phyloP scores from a whole-genome alignment of 169 alveolate species.

The Babesia caballi region DNA sequence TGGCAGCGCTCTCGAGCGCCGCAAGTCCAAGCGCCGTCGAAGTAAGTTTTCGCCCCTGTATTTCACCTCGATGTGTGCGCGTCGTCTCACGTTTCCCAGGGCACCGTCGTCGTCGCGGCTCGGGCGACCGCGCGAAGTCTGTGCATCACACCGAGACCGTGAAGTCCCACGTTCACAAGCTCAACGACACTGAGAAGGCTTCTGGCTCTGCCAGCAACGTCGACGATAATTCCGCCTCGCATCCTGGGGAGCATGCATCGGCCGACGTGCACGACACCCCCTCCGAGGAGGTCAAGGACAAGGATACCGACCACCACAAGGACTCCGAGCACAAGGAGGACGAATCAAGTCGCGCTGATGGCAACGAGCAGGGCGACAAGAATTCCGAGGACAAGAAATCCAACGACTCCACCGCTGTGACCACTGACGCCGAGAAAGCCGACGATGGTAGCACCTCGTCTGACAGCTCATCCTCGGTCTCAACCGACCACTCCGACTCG shows the following conservation, averaged over 20 bases:
- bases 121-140: neutral
- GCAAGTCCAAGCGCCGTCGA: neutral
- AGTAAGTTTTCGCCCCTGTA: neutral
- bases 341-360: neutral
- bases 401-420: neutral
- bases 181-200: neutral
- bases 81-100: neutral
- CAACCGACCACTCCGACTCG: too few species aligned
- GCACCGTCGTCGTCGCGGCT: neutral
- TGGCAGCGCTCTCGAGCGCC: neutral
- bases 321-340: neutral
- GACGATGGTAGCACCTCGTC: neutral
- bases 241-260: neutral
- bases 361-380: neutral
- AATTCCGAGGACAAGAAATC: neutral
- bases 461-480: too few species aligned
- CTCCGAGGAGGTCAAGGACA: neutral
- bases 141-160: neutral
- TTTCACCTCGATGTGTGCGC: neutral
- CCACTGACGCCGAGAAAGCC: neutral
- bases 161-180: neutral
- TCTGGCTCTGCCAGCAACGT: neutral
- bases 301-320: slow-evolving; percentile 3
- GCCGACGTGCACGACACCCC: neutral
- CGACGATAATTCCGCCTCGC: neutral